Base-by-base conservation (phyloP, 768 basidiomycete genomes). In the Lentinula lateritia region DNA sequence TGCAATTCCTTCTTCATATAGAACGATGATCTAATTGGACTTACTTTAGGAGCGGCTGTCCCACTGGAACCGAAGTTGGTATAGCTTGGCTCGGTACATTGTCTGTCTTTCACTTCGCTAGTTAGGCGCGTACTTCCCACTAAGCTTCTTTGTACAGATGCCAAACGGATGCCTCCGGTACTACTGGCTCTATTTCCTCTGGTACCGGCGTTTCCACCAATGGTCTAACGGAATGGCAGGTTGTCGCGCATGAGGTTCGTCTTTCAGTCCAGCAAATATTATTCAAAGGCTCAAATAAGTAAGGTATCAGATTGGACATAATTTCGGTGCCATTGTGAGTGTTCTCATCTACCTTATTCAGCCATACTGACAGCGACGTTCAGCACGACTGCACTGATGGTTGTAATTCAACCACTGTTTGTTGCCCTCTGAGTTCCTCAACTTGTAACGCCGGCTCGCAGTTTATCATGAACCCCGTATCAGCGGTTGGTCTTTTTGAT, bases 41-140 rank as follows among this genome's bases (percentile, higher is more conserved):
- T 50, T 13, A 20, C 8, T 20, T 8, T 18, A 59, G 58, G 58
- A 92, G 89, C 64, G 86, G 86, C 28, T 92, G 91, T 66, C 84
- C 88, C 3, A 87, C 88, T 8, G 89, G 89, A n/a, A 81, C 84
- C 9, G 90, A 92, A 73, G 85, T 89, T 41, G 93, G 93, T 20
- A 92, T 95, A 52, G 93, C 93, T 4, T 94, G 92, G 93, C 81
- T 96, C 2, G 90, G 82, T 20, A 91, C 90, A 18, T 70, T 95
- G 73, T 90, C 74, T 68, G 80, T 75, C 41, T 39, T 50, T 28
- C 53, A 53, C 41, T 43, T 34, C 16, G 39, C n/a, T 43, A 15
- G 12, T 35, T 13, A 1, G 39, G 13, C 6, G 23, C 15, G 23
- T 41, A 5, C 18, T 6, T 15, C 38, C 15, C 16, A 20, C 18